Evolutionary conservation across 257 asterid species (phyloP).

Genomic region (Nicotiana tabacum): DNA sequence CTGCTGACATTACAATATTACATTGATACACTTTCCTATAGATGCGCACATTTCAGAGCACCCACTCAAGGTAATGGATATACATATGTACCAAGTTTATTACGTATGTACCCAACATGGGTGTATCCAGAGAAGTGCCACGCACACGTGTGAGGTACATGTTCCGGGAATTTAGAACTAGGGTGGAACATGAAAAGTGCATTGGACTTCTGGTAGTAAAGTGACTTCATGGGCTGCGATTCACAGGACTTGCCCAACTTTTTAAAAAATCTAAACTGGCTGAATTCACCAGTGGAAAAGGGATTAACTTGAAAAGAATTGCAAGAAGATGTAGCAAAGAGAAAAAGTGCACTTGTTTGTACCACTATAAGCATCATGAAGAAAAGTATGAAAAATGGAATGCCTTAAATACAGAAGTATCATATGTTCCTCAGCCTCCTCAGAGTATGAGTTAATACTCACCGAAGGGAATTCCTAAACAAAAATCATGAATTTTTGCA

Average conservation of each 20-base stretch:
- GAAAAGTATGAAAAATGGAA: background rate
- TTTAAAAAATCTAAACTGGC: background rate
- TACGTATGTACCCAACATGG: background rate
- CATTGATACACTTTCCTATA: background rate
- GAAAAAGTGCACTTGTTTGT: background rate
- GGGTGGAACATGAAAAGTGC: background rate
- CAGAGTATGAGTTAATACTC: constrained; percentile 20
- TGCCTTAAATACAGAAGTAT: background rate
- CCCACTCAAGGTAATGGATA: background rate
- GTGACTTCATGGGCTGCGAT: background rate
- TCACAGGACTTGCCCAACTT: background rate
- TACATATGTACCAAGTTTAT: background rate
- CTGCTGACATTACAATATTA: background rate
- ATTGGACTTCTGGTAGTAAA: background rate
- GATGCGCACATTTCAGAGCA: background rate
- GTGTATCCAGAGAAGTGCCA: background rate
- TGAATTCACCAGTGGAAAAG: background rate
- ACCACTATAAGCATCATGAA: background rate
- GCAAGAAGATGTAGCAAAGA: background rate
- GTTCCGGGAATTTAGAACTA: background rate
- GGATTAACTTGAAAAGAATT: background rate
- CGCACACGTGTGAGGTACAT: background rate
- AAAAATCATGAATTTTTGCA: constrained; percentile 90
- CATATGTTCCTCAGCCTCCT: background rate
- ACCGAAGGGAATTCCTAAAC: constrained; percentile 96